These are phyloP conservation scores for Solanum lignicaule DNA, from an alignment of 257 asterid genomes.

Conservation along the genomic window DNA sequence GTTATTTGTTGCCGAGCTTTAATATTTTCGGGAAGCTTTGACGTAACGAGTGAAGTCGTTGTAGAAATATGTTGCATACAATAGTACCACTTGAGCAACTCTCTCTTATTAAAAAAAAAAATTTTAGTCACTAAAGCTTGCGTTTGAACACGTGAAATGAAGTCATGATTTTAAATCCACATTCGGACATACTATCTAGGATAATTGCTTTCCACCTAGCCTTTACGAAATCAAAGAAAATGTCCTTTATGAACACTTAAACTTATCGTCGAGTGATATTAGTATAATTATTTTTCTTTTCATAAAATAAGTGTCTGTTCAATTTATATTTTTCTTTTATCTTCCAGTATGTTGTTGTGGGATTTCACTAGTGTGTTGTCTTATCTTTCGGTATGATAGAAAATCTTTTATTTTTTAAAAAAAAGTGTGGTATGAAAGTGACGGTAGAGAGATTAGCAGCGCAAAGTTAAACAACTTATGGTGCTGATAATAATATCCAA, in stretches of 20 bases:
- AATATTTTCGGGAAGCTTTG: too few relatives aligned
- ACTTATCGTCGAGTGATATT: neutral
- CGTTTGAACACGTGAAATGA: neutral
- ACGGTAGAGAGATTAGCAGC: neutral
- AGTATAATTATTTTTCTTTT: neutral
- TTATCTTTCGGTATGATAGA: neutral
- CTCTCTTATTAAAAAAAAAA: neutral
- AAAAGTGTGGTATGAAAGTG: neutral
- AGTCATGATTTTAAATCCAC: neutral
- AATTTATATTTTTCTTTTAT: neutral
- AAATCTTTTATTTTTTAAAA: neutral
- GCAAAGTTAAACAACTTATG: neutral
- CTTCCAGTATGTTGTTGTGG: neutral
- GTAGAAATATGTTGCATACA: neutral
- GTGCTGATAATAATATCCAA: neutral
- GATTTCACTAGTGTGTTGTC: too few relatives aligned
- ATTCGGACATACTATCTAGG: neutral
- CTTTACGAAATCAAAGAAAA: neutral
- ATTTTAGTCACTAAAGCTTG: neutral
- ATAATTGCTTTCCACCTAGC: neutral
- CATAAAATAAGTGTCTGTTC: neutral
- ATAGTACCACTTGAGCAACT: neutral
- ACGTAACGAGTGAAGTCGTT: neutral
- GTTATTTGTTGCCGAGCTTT: too few relatives aligned
- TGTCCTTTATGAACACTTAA: neutral